Evolutionary conservation across 2,329 filamentous ascomycete species (phyloP).

Genomic region (Botrytis porri): DNA sequence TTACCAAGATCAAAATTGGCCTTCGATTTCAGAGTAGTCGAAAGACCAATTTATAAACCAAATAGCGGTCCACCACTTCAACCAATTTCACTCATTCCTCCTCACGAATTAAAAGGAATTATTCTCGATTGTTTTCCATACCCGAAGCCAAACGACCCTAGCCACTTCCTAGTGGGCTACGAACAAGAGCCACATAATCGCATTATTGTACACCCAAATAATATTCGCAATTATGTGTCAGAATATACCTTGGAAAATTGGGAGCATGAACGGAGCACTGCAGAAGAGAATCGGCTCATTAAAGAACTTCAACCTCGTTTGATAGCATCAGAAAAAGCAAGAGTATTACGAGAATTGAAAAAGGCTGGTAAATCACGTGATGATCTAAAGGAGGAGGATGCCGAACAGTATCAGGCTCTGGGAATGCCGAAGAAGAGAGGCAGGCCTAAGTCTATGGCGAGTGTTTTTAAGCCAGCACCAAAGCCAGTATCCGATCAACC

Average conservation of each 20-base stretch:
- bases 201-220: slow-evolving; percentile 50
- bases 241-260: slow-evolving; percentile 55
- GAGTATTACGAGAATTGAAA: slow-evolving; percentile 14
- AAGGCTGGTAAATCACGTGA: slow-evolving; percentile 17
- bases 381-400: slow-evolving; percentile 10
- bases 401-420: slow-evolving; percentile 5
- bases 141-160: slow-evolving; percentile 33
- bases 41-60: slow-evolving; percentile 42
- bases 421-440: slow-evolving; percentile 20
- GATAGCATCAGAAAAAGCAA: slow-evolving; percentile 19
- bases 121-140: slow-evolving; percentile 54
- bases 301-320: slow-evolving; percentile 20
- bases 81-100: slow-evolving; percentile 48
- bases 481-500: neutral
- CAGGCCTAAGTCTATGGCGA: slow-evolving; percentile 15
- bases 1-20: slow-evolving; percentile 14
- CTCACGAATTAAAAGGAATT: slow-evolving; percentile 50
- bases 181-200: slow-evolving; percentile 42
- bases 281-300: slow-evolving; percentile 18
- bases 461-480: slow-evolving; percentile 9
- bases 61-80: slow-evolving; percentile 49
- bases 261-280: slow-evolving; percentile 43
- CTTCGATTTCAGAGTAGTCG: slow-evolving; percentile 35
- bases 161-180: slow-evolving; percentile 32
- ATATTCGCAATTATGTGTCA: slow-evolving; percentile 57